Conservation (phyloP, 495 filamentous ascomycete genomes). For the Hypoxylon fragiforme region DNA sequence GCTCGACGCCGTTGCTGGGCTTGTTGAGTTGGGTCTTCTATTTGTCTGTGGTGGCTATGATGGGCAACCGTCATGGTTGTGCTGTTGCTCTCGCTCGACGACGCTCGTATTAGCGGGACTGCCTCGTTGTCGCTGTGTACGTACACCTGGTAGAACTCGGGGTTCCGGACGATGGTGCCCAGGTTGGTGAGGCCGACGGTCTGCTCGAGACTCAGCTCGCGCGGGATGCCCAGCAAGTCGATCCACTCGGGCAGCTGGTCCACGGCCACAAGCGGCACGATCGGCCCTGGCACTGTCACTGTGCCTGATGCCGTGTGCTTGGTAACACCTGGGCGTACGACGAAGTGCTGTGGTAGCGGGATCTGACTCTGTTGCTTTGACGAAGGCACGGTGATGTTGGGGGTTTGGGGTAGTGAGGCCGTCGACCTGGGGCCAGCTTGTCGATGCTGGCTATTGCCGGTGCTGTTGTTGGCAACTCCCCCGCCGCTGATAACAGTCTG, state of each 20-base stretch:
- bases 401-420: neutral
- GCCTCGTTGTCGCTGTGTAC: conserved; percentile 7
- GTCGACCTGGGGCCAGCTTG: neutral
- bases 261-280: conserved; percentile 50
- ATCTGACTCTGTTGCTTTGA: neutral
- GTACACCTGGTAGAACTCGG: conserved; percentile 39
- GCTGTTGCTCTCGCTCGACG: neutral
- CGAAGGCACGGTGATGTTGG: neutral
- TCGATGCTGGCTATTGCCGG: neutral
- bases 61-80: neutral
- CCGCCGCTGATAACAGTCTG: neutral
- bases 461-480: neutral
- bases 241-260: conserved; percentile 51
- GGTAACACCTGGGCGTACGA: conserved; percentile 39
- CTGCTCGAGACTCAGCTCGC: conserved; percentile 42
- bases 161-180: conserved; percentile 34
- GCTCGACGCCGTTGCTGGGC: too few relatives aligned
- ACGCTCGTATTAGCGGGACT: neutral
- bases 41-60: neutral
- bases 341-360: conserved; percentile 38
- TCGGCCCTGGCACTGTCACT: conserved; percentile 30
- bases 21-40: neutral
- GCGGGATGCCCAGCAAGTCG: conserved; percentile 43
- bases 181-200: conserved; percentile 45
- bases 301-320: conserved; percentile 18